Conservation (phyloP, 2,329 filamentous ascomycete genomes). For the Diatrype stigma region DNA sequence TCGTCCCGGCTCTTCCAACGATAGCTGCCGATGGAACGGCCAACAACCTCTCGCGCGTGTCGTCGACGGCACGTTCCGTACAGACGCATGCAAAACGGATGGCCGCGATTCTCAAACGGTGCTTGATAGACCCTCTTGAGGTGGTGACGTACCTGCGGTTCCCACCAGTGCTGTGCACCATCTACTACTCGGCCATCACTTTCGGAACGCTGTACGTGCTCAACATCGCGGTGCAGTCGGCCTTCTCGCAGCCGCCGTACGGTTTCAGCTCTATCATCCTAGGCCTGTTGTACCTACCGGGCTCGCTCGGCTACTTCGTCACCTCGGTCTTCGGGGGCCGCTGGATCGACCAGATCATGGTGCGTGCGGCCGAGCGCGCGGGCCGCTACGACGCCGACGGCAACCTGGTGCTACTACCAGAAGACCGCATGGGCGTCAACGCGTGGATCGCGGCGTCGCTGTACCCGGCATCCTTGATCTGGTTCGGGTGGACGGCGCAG, state of each 20-base stretch:
- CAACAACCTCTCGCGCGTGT: constrained; percentile 42
- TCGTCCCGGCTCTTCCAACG: constrained; percentile 1
- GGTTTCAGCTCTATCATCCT: constrained; percentile 63
- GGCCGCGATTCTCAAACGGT: constrained; percentile 50
- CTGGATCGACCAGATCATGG: constrained; percentile 82
- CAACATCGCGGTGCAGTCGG: constrained; percentile 72
- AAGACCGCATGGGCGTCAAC: constrained; percentile 81
- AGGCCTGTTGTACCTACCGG: constrained; percentile 73
- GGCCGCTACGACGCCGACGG: constrained; percentile 65
- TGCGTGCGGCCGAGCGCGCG: constrained; percentile 66
- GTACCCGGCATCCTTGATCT: constrained; percentile 66
- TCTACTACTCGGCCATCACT: constrained; percentile 69
- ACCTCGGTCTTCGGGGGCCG: constrained; percentile 66
- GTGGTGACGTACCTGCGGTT: constrained; percentile 70
- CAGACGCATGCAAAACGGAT: constrained; percentile 52
- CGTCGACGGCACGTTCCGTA: constrained; percentile 60
- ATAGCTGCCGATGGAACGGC: constrained; percentile 4
- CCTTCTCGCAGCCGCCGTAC: constrained; percentile 65
- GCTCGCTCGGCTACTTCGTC: constrained; percentile 67
- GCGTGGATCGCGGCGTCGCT: constrained; percentile 69
- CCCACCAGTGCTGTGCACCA: constrained; percentile 67
- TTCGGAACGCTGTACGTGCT: constrained; percentile 73
- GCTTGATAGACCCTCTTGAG: constrained; percentile 67
- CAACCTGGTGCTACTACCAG: constrained; percentile 64
- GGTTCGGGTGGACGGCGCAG: constrained; percentile 72